phyloP scores from a whole-genome alignment of 2,329 filamentous ascomycete species.

The Colletotrichum sp. region DNA sequence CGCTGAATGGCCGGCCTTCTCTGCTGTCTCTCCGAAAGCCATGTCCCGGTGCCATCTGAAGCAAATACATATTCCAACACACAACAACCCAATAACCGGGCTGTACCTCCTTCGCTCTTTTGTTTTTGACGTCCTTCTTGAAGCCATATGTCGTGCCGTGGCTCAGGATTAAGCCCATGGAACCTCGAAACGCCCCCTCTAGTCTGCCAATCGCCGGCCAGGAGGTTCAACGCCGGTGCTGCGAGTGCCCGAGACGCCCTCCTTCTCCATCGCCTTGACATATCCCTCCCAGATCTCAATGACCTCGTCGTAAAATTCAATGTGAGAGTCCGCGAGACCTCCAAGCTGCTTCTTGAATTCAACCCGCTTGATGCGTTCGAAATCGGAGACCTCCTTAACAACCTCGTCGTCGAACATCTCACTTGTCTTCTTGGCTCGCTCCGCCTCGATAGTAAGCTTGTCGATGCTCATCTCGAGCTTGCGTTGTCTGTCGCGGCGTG shows the following conservation, averaged over 20 bases:
- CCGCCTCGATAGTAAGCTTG: conserved; percentile 87
- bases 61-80: background rate
- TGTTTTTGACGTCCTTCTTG: background rate
- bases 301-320: conserved; percentile 83
- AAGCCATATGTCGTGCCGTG: background rate
- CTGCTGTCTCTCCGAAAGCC: background rate
- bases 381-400: conserved; percentile 89
- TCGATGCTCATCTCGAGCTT: conserved; percentile 94
- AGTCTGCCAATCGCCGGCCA: conserved; percentile 9
- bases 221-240: conserved; percentile 18
- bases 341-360: conserved; percentile 92
- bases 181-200: background rate
- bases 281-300: conserved; percentile 89
- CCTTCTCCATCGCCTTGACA: conserved; percentile 83
- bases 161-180: background rate
- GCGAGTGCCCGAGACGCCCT: conserved; percentile 43
- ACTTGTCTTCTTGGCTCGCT: conserved; percentile 82
- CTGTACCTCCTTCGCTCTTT: background rate
- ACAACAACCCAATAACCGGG: background rate
- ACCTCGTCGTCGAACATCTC: conserved; percentile 98
- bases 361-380: conserved; percentile 93
- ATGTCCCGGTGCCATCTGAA: background rate
- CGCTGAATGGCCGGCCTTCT: background rate
- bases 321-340: conserved; percentile 81
- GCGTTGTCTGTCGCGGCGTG: conserved; percentile 82